Evolutionary conservation across 2,329 filamentous ascomycete species (phyloP), one percentile per base, ranked within the genome.

Genomic region (Ilyonectria robusta): DNA sequence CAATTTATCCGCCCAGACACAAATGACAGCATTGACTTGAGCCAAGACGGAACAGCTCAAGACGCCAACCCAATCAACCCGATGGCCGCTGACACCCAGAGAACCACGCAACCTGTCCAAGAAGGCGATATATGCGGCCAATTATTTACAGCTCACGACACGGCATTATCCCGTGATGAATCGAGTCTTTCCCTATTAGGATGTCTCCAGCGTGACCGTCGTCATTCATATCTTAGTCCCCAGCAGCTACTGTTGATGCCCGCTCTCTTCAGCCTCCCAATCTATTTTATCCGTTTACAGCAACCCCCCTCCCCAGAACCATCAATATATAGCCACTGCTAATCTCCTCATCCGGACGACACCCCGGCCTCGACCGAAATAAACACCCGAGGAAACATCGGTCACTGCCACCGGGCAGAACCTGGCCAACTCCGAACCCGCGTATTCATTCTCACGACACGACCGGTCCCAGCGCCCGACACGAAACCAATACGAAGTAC

Each of bases 171-270:
- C 53, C 53, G 53, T 42, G 53, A 56, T 33, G 35, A 48, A 29
- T 31, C 46, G 29, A 59, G 46, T 50, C 42, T 55, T 65, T 23
- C 62, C 62, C 26, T 35, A 59, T 55, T 40, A 15, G 62, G 62
- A 57, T 29, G 37, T 35, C 40, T 31, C 40, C 40, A 42, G 44
- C 62, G 40, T 65, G 50, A 65, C 47, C 42, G n/a, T 64, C 62
- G 48, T 65, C 56, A 55, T 59, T 54, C 47, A 59, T 48, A 40
- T 65, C 26, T 48, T 55, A 42, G 51, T 51, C 31, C 48, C 48
- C 50, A 40, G 40, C 47, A 54, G 46, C 50, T 23, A 21, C 26
- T 26, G 26, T 26, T 26, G 17, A 31, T 33, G 37, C 37, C 55
- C 19, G 44, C 51, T 42, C 37, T 56, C 31, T 33, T 57, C 48